A percentile compares a stretch with the other conserved stretches of the same genome.
These are phyloP conservation scores for Trametes cingulata DNA, from an alignment of 768 basidiomycete species.

Conservation along the genomic window DNA sequence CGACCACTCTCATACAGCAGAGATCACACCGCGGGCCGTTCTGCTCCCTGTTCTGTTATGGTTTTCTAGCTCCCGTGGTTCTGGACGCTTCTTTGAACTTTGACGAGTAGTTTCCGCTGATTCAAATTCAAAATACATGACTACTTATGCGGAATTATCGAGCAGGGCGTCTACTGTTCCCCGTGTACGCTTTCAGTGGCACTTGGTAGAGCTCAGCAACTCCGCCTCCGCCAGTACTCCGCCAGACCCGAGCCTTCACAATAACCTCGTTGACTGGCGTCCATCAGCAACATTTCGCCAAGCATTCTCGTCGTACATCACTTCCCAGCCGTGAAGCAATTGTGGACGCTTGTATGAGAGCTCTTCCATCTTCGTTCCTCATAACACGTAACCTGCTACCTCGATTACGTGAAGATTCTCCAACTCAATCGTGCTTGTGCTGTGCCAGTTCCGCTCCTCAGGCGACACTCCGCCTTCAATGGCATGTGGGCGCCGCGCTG, in stretches of 20 bases:
- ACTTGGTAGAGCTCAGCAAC: background rate
- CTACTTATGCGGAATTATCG: no score
- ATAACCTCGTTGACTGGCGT: background rate
- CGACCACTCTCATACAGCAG: no score
- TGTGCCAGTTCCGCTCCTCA: background rate
- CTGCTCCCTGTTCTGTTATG: no score
- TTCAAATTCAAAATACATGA: no score
- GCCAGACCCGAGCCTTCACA: background rate
- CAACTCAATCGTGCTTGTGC: slow-evolving; percentile 6
- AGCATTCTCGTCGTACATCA: background rate
- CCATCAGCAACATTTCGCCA: background rate
- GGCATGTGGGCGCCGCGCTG: slow-evolving; percentile 1
- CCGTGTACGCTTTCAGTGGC: background rate
- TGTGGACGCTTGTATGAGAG: slow-evolving; percentile 10
- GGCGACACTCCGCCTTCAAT: background rate
- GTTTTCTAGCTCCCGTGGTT: no score
- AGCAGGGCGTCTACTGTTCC: background rate
- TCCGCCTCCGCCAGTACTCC: background rate
- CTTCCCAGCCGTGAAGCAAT: background rate
- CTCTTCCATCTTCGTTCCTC: background rate
- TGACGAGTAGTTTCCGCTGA: no score
- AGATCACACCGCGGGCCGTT: no score
- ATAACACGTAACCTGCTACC: background rate
- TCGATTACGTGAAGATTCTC: background rate
- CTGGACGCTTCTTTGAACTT: no score